Evolutionary conservation across 2,329 filamentous ascomycete species (phyloP).

Genomic region (Fusarium continuum): DNA sequence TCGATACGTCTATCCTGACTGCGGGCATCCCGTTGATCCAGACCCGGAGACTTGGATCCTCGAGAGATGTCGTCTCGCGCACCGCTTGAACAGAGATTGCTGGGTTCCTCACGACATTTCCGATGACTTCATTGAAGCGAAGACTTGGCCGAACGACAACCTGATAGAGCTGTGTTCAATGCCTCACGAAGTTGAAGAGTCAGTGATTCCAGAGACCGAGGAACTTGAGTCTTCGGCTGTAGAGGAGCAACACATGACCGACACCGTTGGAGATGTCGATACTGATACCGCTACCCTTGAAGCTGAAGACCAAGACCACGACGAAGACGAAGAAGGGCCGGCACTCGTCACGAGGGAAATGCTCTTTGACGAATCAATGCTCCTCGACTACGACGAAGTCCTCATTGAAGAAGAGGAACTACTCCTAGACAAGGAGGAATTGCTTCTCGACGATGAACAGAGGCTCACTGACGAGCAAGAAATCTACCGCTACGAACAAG

Average conservation of each 20-base stretch:
- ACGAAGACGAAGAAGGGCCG: neutral
- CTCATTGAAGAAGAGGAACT: neutral
- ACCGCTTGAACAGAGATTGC: slow-evolving; percentile 19
- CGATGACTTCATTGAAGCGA: neutral
- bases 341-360: neutral
- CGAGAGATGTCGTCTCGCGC: slow-evolving; percentile 28
- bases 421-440: neutral
- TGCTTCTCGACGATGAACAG: neutral
- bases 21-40: slow-evolving; percentile 31
- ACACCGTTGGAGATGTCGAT: neutral
- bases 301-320: neutral
- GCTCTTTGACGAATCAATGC: neutral
- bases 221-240: neutral
- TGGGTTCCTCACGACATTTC: slow-evolving; percentile 28
- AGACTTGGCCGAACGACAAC: slow-evolving; percentile 14
- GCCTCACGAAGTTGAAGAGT: neutral
- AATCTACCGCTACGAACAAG: neutral
- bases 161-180: neutral
- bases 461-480: neutral
- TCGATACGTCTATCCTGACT: slow-evolving; percentile 37
- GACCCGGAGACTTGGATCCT: slow-evolving; percentile 8
- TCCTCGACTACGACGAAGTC: neutral
- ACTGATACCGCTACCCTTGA: neutral
- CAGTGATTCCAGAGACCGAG: neutral
- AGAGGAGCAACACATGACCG: too few species aligned